Base-by-base conservation (phyloP, 768 basidiomycete genomes). In the Mycena metata region DNA sequence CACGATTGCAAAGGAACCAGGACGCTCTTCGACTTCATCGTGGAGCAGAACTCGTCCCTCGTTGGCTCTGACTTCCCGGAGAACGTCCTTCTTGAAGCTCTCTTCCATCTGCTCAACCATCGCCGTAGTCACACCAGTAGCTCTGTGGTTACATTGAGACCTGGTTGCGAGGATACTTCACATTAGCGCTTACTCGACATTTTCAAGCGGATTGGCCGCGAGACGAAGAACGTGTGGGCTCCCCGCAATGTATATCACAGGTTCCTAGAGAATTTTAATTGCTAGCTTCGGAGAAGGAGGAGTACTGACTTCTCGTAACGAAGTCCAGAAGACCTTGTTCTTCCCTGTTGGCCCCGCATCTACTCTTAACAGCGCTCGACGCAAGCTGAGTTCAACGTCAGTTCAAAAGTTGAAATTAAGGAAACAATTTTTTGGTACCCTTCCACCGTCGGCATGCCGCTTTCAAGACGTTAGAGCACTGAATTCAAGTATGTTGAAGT, bases 381-480 rank as follows among this genome's bases (percentile, higher is more conserved):
- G 88, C 66, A 98, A 81, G 9, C 96, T 96, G 64, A 17, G 52
- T 12, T 23, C 8, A 8, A 60, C 4, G 62, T 50, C 63, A 54
- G 45, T 24, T 60, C 3, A 46, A 24, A 64, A 56, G 47, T 24
- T 60, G 5, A 46, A 24, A 63, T 49, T 15, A 43, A 43, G 52
- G 16, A 11, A 19, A 26, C 15, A 36, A 41, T 60, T 57, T 33
- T 26, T 35, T 76, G 24, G 70, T 72, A 93, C 91, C 97, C 97
- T 74, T 95, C 89, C 2, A 92, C 90, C 1, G 95, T 96, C 5
- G 97, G 97, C 96, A 99, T 99, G 17, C 96, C 96, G 72, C 92
- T 96, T 49, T 76, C 79, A 67, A 65, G 42, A 36, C 41, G 60
- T 33, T 46, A 60, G 15, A 7, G 17, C 5, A 39, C 19, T 49